Conservation (phyloP, 352 stramenopile genomes). For the Blastocystis sp. region DNA sequence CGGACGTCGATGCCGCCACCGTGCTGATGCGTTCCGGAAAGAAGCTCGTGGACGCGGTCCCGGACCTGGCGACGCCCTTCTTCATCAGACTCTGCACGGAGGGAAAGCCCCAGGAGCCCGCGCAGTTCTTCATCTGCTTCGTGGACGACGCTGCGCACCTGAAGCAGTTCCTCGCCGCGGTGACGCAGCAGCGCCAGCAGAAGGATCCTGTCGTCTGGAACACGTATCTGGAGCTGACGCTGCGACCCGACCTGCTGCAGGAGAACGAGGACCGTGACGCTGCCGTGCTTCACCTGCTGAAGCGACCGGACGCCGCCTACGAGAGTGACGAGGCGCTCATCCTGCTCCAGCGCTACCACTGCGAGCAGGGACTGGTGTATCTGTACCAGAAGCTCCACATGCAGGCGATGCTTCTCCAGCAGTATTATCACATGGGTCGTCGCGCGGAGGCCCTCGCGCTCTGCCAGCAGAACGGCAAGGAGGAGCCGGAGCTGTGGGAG, state of each 20-base stretch:
- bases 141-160: neutral
- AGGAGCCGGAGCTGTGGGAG: slow-evolving; percentile 76
- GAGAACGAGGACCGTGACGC: neutral
- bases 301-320: slow-evolving; percentile 77
- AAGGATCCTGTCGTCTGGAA: slow-evolving; percentile 63
- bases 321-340: slow-evolving; percentile 81
- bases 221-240: slow-evolving; percentile 71
- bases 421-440: slow-evolving; percentile 79
- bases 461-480: slow-evolving; percentile 75
- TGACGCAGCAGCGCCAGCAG: neutral
- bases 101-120: neutral
- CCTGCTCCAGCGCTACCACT: slow-evolving; percentile 75
- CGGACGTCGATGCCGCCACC: neutral
- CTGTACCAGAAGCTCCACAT: slow-evolving; percentile 82
- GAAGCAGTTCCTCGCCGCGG: slow-evolving; percentile 30
- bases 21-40: slow-evolving; percentile 1
- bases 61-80: neutral
- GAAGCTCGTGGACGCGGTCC: neutral
- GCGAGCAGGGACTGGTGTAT: slow-evolving; percentile 79
- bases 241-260: neutral
- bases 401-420: slow-evolving; percentile 81
- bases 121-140: slow-evolving; percentile 3
- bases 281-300: slow-evolving; percentile 71
- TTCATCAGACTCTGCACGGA: neutral
- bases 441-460: slow-evolving; percentile 75